Conservation (phyloP, 768 basidiomycete genomes). For the Lentinula edodes region DNA sequence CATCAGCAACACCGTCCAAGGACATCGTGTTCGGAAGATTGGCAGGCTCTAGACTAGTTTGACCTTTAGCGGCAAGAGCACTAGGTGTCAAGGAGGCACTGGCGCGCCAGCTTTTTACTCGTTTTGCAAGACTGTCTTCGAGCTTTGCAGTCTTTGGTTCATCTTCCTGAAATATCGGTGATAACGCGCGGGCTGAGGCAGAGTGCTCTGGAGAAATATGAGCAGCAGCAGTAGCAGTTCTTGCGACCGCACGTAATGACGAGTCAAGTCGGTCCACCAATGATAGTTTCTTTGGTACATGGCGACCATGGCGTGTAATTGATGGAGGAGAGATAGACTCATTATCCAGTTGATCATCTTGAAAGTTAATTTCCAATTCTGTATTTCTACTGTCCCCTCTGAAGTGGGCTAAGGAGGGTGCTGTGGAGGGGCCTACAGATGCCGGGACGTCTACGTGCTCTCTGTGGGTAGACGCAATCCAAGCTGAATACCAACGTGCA, state of each 20-base stretch:
- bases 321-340: slow-evolving; percentile 20
- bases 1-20: slow-evolving; percentile 21
- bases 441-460: slow-evolving; percentile 36
- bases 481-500: slow-evolving; percentile 76
- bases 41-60: slow-evolving; percentile 44
- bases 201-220: slow-evolving; percentile 19
- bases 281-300: slow-evolving; percentile 62
- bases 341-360: slow-evolving; percentile 33
- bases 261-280: slow-evolving; percentile 61
- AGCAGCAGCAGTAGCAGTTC: slow-evolving; percentile 17
- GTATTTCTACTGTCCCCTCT: slow-evolving; percentile 51
- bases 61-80: slow-evolving; percentile 43
- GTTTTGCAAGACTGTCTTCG: slow-evolving; percentile 37
- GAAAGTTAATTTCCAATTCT: slow-evolving; percentile 30
- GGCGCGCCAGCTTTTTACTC: slow-evolving; percentile 65
- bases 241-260: slow-evolving; percentile 31
- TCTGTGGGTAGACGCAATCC: slow-evolving; percentile 49
- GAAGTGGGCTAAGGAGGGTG: slow-evolving; percentile 45
- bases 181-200: slow-evolving; percentile 30
- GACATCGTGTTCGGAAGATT: slow-evolving; percentile 42
- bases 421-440: slow-evolving; percentile 29
- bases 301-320: slow-evolving; percentile 31
- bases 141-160: slow-evolving; percentile 47
- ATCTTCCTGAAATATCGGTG: slow-evolving; percentile 60
- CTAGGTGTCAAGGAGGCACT: slow-evolving; percentile 45